Base-by-base conservation (phyloP, 2,329 filamentous ascomycete species). In the Beauveria scarabaeidicola region DNA sequence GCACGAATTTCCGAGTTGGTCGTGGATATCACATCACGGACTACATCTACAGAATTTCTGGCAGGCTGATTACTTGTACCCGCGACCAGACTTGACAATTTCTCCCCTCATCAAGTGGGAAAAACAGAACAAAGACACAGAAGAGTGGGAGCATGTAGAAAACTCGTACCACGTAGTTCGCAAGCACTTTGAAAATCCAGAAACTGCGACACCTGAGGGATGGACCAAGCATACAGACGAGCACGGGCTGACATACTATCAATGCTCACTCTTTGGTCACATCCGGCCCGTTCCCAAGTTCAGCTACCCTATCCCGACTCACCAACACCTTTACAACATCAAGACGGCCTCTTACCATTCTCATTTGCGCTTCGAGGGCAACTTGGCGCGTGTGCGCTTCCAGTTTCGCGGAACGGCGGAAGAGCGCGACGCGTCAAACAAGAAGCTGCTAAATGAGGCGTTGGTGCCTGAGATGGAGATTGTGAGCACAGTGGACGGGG, bases 111-210 rank as follows among this genome's bases (percentile, higher is more conserved):
- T 54, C 2, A 43, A 38, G 17, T 61, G 60, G 60, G 51, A 59
- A 25, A 61, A 61, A 11, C 55, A 53, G 38, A 52, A 53, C 21
- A 54, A 50, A 11, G 48, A n/a, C 21, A 61, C 60, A 15, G 54
- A 27, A 7, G 41, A 19, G 2, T 61, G 60, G 60, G 46, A 54
- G 25, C 41, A 61, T 9, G 44, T 61, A 8, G 44, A 61, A 7
- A 61, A 61, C n/a, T 58, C 60, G 10, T 61, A 61, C 25, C 54
- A 61, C n/a, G 11, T 7, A 32, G 60, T 61, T 11, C 60, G 60
- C 23, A 43, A 48, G 43, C 54, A 54, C 21, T 61, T 54, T 27
- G 55, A 59, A n/a, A 32, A 61, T 5, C 32, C 60, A 17, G 23
- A 58, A 4, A 13, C 32, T 9, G 19, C 50, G 3, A 48, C 47